Base-by-base conservation (phyloP, 2,329 filamentous ascomycete genomes). In the Phialophora tarda region DNA sequence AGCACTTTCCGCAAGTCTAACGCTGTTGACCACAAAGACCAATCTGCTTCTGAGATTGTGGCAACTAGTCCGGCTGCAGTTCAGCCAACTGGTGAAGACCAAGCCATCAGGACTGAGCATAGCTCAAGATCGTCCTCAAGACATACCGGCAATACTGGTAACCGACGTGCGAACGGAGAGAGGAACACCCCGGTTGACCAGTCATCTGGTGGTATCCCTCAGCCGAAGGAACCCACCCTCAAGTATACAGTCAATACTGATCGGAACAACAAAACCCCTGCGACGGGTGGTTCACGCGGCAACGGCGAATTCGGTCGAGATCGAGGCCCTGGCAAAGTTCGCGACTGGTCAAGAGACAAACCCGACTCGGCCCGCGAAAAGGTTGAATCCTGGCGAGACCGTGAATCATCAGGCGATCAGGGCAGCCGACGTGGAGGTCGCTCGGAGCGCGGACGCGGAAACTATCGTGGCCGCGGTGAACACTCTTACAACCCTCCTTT, bases 391-490 rank as follows among this genome's bases (percentile, higher is more conserved):
- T 74, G 72, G 72, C 73, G 77, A 57, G 76, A 78, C 47, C 76
- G 75, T 26, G 78, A 76, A 4, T 66, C 78, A 10, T 75, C 77
- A 65, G 77, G 77, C 24, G 79, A 79, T 54, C 74, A 76, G 57
- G 71, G 71, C 32, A 74, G 74, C 56, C 74, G 77, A 61, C 73
- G 75, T 41, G 77, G 80, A 48, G 71, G 74, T 41, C 78, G 79
- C 59, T 69, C 75, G 26, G 79, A 81, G 34, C 73, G 78, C 63
- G 76, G 78, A 30, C 69, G 71, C 62, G 76, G 79, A 59, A 77
- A 77, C 57, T 77, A 79, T 70, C 78, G 80, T 55, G 79, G 79
- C 21, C 74, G 80, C 62, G 79, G 80, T 38, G 76, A 75, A 44
- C 76, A 79, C 69, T 71, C 74, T 41, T 80, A 76, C 69, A 72